These are phyloP conservation scores for Chernovozyma aurita DNA, from an alignment of 1,139 yeast species.

Conservation along the genomic window DNA sequence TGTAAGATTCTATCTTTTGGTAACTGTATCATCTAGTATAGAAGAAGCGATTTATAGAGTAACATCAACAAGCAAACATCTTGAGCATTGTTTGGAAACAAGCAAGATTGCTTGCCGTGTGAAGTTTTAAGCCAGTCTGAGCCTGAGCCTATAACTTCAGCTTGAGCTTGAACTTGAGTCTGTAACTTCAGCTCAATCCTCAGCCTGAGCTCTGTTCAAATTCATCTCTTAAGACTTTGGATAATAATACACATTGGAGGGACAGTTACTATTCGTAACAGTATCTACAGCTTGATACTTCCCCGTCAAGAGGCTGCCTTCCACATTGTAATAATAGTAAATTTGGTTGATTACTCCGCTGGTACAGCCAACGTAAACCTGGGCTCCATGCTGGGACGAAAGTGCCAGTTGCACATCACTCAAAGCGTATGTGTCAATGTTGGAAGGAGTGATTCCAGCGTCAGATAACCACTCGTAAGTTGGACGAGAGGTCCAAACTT, in stretches of 20 bases:
- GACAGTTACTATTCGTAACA: slow-evolving; percentile 22
- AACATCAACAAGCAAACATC: too few relatives aligned
- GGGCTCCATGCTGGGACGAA: slow-evolving; percentile 23
- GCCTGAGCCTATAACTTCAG: too few relatives aligned
- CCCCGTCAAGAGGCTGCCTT: slow-evolving; percentile 35
- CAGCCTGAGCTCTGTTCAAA: too few relatives aligned
- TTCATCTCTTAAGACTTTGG: slow-evolving; percentile 19
- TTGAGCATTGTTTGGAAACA: too few relatives aligned
- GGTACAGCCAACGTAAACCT: slow-evolving; percentile 34
- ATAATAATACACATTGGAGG: slow-evolving; percentile 27
- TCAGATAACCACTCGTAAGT: slow-evolving; percentile 31
- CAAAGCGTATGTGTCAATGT: slow-evolving; percentile 23
- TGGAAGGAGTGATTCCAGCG: slow-evolving; percentile 33
- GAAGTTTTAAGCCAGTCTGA: too few relatives aligned
- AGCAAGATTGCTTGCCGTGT: too few relatives aligned
- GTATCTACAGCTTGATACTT: slow-evolving; percentile 27
- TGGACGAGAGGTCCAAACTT: slow-evolving; percentile 30
- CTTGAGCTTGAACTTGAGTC: too few relatives aligned
- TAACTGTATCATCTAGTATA: too few relatives aligned
- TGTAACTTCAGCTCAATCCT: too few relatives aligned
- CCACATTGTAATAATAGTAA: slow-evolving; percentile 36
- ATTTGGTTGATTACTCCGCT: slow-evolving; percentile 29
- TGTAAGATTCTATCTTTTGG: too few relatives aligned
- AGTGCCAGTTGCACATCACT: slow-evolving; percentile 30
- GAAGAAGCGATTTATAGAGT: too few relatives aligned